These are phyloP conservation scores for Diddensiella caesifluorescens DNA, from an alignment of 805 yeast genomes.

Conservation along the genomic window DNA sequence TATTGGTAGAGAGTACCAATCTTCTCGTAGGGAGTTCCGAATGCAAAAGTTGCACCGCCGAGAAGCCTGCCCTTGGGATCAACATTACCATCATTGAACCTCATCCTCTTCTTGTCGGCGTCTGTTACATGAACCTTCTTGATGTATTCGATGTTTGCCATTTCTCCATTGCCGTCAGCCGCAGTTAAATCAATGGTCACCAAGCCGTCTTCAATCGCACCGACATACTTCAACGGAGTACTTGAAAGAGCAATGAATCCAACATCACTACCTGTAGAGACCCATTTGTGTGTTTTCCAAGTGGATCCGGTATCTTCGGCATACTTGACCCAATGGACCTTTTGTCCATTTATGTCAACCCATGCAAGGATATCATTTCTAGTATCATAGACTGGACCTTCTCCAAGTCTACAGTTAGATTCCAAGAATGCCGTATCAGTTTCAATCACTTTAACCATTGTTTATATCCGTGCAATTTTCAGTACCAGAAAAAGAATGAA, in stretches of 20 bases:
- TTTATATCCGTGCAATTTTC: not conserved
- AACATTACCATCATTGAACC: slow-evolving; percentile 81
- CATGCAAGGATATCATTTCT: slow-evolving; percentile 27
- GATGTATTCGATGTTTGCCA: slow-evolving; percentile 33
- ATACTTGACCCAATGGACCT: slow-evolving; percentile 24
- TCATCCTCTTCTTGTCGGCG: slow-evolving; percentile 22
- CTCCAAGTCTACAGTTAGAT: slow-evolving; percentile 24
- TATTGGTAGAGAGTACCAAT: slow-evolving; percentile 54
- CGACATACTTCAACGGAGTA: slow-evolving; percentile 45
- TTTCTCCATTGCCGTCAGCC: slow-evolving; percentile 26
- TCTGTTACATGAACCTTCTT: slow-evolving; percentile 18
- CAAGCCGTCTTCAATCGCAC: slow-evolving; percentile 64
- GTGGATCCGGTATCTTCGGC: slow-evolving; percentile 25
- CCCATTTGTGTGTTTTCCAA: slow-evolving; percentile 32
- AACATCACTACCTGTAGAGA: slow-evolving; percentile 42
- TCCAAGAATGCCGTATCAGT: slow-evolving; percentile 7
- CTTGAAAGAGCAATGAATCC: slow-evolving; percentile 71
- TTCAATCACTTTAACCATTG: slow-evolving; percentile 3
- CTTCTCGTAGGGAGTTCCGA: slow-evolving; percentile 11
- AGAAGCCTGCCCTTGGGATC: slow-evolving; percentile 73
- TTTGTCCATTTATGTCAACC: slow-evolving; percentile 29
- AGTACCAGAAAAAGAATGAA: no score
- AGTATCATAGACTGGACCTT: slow-evolving; percentile 32
- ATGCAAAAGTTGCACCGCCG: slow-evolving; percentile 65
- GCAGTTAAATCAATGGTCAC: slow-evolving; percentile 44